phyloP scores from a whole-genome alignment of 768 basidiomycete genomes.

The Trametes cingulata region DNA sequence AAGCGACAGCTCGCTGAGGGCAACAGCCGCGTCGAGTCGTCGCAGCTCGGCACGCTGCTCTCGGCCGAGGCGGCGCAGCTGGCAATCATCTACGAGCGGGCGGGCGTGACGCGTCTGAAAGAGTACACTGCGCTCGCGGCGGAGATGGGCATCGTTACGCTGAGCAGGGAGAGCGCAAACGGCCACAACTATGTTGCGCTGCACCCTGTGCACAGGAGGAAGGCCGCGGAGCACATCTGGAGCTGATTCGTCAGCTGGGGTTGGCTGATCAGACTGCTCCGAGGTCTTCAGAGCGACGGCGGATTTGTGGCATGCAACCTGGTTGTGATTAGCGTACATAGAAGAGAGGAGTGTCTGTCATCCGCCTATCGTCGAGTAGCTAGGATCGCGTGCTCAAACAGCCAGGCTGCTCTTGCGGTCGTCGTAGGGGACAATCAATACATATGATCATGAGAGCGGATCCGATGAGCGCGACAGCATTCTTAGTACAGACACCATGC shows the following conservation, averaged over 20 bases:
- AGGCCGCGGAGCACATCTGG: background rate
- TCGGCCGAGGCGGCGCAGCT: slow-evolving; percentile 7
- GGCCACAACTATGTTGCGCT: slow-evolving; percentile 19
- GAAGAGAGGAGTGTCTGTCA: no score
- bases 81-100: slow-evolving; percentile 21
- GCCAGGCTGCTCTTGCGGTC: background rate
- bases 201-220: slow-evolving; percentile 10
- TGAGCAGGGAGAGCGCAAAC: slow-evolving; percentile 6
- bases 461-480: slow-evolving; percentile 19
- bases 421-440: slow-evolving; percentile 3
- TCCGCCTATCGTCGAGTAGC: no score
- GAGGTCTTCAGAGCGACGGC: no score
- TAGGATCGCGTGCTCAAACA: no score
- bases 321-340: no score
- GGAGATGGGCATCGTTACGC: slow-evolving; percentile 19
- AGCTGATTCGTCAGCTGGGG: background rate
- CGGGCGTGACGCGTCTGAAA: slow-evolving; percentile 28
- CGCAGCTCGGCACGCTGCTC: slow-evolving; percentile 29
- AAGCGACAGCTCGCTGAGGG: slow-evolving; percentile 24
- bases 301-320: no score
- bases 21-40: slow-evolving; percentile 22
- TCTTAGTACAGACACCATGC: slow-evolving; percentile 17
- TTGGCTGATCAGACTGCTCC: no score
- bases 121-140: slow-evolving; percentile 29
- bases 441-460: slow-evolving; percentile 22